Evolutionary conservation across 257 asterid species (phyloP).

Genomic region (Catharanthus roseus): DNA sequence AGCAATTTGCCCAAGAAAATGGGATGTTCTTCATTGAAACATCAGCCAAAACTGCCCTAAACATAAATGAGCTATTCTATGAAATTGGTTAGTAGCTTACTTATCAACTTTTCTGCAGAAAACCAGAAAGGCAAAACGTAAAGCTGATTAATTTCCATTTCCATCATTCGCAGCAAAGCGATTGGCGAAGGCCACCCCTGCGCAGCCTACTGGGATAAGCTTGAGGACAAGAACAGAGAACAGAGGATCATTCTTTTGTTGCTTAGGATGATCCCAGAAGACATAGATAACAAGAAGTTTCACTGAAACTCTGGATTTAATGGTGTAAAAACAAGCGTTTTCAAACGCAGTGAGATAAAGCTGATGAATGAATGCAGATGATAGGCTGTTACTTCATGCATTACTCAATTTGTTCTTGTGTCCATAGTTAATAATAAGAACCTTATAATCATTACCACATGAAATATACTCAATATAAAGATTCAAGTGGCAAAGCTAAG

Average conservation of each 20-base stretch:
- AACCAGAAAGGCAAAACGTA: not conserved
- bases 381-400: not conserved
- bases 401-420: not conserved
- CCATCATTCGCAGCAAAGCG: slow-evolving; percentile 22
- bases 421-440: not conserved
- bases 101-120: not conserved
- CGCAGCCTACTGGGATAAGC: slow-evolving; percentile 11
- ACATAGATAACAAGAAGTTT: not conserved
- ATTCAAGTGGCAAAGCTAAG: not conserved
- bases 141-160: not conserved
- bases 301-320: not conserved
- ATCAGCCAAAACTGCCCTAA: slow-evolving; percentile 71
- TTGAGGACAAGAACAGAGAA: slow-evolving; percentile 13
- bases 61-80: slow-evolving; percentile 64
- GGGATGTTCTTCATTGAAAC: slow-evolving; percentile 79
- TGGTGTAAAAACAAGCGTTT: not conserved
- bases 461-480: not conserved
- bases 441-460: too few relatives aligned
- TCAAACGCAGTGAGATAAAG: not conserved
- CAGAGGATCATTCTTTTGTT: slow-evolving; percentile 17
- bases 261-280: slow-evolving; percentile 15
- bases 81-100: slow-evolving; percentile 46
- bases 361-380: not conserved
- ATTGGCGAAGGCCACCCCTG: slow-evolving; percentile 18
- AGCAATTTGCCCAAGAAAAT: slow-evolving; percentile 63